Conservation (phyloP, 73 alveolate genomes). For the Paramecium pentaurelia region DNA sequence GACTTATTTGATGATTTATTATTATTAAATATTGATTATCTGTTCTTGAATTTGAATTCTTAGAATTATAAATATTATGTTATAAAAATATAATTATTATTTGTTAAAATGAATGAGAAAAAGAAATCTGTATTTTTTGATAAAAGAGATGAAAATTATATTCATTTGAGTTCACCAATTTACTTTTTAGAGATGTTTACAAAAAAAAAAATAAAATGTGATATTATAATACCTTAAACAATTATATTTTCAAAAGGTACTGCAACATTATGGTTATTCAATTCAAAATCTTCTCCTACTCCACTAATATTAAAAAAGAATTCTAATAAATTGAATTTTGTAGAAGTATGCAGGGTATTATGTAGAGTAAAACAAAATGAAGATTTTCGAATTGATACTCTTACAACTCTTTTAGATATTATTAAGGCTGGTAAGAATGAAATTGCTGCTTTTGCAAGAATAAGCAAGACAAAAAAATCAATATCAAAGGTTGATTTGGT, state of each 20-base stretch:
- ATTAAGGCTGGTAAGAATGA: background rate
- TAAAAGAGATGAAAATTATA: constrained; percentile 1
- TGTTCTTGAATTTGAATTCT: background rate
- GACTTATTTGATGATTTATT: background rate
- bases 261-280: constrained; percentile 17
- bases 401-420: constrained; percentile 13
- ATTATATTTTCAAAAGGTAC: constrained; percentile 7
- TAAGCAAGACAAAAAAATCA: background rate
- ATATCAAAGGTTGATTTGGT: background rate
- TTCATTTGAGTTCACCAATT: background rate
- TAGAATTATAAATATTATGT: background rate
- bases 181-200: constrained; percentile 19
- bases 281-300: background rate
- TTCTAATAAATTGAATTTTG: background rate
- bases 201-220: constrained; percentile 16
- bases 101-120: background rate
- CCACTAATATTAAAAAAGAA: background rate
- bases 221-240: background rate
- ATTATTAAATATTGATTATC: background rate
- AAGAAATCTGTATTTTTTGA: background rate
- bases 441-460: background rate
- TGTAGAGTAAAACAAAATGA: constrained; percentile 32
- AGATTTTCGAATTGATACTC: background rate
- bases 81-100: background rate
- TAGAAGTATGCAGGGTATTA: background rate